Evolutionary conservation across 306 rosid species (phyloP).

Genomic region (Elaeagnus macrophylla): DNA sequence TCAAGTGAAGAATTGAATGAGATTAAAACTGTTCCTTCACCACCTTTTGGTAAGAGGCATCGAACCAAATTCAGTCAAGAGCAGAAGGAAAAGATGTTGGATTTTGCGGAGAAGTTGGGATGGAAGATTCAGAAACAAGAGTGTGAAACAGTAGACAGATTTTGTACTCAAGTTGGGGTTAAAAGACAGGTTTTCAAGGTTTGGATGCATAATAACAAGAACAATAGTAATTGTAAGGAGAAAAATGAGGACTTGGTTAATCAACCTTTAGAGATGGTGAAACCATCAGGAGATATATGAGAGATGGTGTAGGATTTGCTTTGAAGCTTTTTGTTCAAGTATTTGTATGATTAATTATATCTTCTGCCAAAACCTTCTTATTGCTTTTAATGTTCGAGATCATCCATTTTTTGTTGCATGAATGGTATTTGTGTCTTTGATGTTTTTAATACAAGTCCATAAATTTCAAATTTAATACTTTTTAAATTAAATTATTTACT

Average conservation of each 20-base stretch:
- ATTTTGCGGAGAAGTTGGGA: constrained; percentile 39
- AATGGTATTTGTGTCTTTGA: too few relatives aligned
- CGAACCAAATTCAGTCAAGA: constrained; percentile 40
- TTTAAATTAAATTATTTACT: too few relatives aligned
- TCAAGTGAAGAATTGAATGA: constrained; percentile 44
- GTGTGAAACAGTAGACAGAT: constrained; percentile 33
- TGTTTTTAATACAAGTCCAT: too few relatives aligned
- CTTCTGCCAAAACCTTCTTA: too few relatives aligned
- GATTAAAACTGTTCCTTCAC: constrained; percentile 14
- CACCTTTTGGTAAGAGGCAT: constrained; percentile 25
- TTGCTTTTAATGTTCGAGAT: too few relatives aligned
- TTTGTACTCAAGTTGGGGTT: constrained; percentile 39
- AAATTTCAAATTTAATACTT: too few relatives aligned
- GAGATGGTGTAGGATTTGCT: too few relatives aligned
- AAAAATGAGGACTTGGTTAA: background rate
- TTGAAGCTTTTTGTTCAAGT: too few relatives aligned
- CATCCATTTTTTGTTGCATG: too few relatives aligned
- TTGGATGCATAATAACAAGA: constrained; percentile 55
- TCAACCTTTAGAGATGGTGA: constrained; percentile 4
- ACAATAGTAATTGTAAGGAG: constrained; percentile 15
- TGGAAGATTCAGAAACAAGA: constrained; percentile 49
- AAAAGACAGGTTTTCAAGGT: constrained; percentile 44
- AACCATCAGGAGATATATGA: too few relatives aligned
- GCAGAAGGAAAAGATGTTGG: constrained; percentile 41
- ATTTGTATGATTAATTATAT: too few relatives aligned